Percentiles rank a stretch among this genome's conserved stretches.
phyloP scores from a whole-genome alignment of 805 yeast species.

The Candida michaelii region DNA sequence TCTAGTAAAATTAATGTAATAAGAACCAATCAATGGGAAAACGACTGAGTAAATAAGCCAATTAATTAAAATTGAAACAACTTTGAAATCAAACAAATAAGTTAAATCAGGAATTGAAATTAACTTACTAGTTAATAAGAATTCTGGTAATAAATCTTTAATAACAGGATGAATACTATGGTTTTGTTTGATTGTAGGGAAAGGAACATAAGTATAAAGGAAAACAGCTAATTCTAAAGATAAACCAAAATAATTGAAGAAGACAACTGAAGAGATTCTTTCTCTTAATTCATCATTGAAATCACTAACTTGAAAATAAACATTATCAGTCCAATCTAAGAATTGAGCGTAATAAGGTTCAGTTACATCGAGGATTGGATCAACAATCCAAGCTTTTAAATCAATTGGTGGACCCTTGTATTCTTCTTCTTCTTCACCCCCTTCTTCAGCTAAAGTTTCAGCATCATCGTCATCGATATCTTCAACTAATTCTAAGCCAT shows the following conservation, averaged over 20 bases:
- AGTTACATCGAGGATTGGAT: slow-evolving; percentile 33
- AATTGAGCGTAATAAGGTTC: slow-evolving; percentile 27
- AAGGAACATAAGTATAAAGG: slow-evolving; percentile 33
- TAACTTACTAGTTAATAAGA: background rate
- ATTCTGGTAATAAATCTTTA: slow-evolving; percentile 29
- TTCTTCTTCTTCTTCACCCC: slow-evolving; percentile 30
- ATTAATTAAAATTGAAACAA: slow-evolving; percentile 30
- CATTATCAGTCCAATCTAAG: slow-evolving; percentile 31
- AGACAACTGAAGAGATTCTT: slow-evolving; percentile 34
- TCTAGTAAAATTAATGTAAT: slow-evolving; percentile 53
- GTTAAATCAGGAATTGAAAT: slow-evolving; percentile 37
- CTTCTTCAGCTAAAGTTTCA: slow-evolving; percentile 26
- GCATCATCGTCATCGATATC: slow-evolving; percentile 17
- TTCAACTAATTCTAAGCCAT: slow-evolving; percentile 20
- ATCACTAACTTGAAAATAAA: slow-evolving; percentile 36
- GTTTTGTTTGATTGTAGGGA: slow-evolving; percentile 37
- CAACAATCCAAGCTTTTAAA: slow-evolving; percentile 36
- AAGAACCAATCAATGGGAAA: slow-evolving; percentile 45
- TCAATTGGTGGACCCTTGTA: slow-evolving; percentile 41
- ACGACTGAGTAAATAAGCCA: slow-evolving; percentile 45
- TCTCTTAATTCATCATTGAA: slow-evolving; percentile 40
- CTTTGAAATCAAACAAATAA: slow-evolving; percentile 27
- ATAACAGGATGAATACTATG: slow-evolving; percentile 34
- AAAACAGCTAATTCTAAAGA: slow-evolving; percentile 30
- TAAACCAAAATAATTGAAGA: slow-evolving; percentile 35